These are phyloP conservation scores for Nitzschia sp. DNA, from an alignment of 108 stramenopile species.

Conservation along the genomic window DNA sequence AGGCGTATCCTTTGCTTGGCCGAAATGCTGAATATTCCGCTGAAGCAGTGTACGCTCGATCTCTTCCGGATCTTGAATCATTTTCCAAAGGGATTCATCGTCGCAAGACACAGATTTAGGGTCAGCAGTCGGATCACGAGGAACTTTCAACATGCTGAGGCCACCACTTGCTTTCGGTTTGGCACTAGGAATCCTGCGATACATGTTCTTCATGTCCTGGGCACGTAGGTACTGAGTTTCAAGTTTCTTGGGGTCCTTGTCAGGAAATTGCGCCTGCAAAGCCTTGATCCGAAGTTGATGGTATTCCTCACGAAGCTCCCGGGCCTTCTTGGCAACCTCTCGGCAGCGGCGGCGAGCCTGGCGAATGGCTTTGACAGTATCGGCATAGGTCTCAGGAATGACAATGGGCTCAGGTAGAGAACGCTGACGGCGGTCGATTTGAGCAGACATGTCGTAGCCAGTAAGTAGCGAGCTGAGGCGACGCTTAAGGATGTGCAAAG, in stretches of 20 bases:
- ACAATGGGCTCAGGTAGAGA: too few relatives aligned
- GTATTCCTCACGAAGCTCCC: neutral
- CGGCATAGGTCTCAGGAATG: too few relatives aligned
- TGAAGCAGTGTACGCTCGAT: neutral
- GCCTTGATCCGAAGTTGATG: too few relatives aligned
- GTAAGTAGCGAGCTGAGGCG: too few relatives aligned
- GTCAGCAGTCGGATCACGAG: neutral
- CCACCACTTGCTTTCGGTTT: neutral
- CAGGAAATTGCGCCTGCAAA: neutral
- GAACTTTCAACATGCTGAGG: neutral
- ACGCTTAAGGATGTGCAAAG: too few relatives aligned
- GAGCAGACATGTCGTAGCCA: too few relatives aligned
- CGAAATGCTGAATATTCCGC: constrained; percentile 7
- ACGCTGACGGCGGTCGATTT: too few relatives aligned
- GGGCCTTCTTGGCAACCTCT: neutral
- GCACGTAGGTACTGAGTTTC: neutral
- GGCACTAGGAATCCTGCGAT: neutral
- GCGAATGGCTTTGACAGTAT: too few relatives aligned
- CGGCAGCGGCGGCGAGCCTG: too few relatives aligned
- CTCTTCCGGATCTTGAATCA: neutral
- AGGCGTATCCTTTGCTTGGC: constrained; percentile 10
- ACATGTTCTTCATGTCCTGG: neutral
- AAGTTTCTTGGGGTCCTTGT: neutral
- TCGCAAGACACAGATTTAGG: neutral
- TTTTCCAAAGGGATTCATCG: neutral